Evolutionary conservation across 495 filamentous ascomycete species (phyloP).

Genomic region (Haplographium delicatum): DNA sequence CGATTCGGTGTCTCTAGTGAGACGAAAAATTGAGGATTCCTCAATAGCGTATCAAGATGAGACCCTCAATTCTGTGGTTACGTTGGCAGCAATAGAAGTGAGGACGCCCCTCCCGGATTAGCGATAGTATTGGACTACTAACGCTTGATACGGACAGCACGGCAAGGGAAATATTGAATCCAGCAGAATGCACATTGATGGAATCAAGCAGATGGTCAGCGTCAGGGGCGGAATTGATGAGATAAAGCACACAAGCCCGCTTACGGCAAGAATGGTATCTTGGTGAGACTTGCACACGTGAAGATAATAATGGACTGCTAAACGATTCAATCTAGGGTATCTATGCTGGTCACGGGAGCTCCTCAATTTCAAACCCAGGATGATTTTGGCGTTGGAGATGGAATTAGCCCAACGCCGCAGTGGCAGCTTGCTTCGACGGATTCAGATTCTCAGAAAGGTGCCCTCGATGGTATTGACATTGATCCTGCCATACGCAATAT

Average conservation of each 20-base stretch:
- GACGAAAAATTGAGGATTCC: constrained; percentile 37
- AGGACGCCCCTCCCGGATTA: constrained; percentile 8
- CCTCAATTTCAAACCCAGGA: constrained; percentile 47
- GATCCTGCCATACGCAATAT: constrained; percentile 33
- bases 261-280: constrained; percentile 47
- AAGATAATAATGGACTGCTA: constrained; percentile 3
- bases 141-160: constrained; percentile 26
- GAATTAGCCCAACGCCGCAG: constrained; percentile 38
- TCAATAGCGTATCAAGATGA: constrained; percentile 46
- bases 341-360: constrained; percentile 41
- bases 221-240: constrained; percentile 43
- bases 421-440: constrained; percentile 31
- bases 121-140: background rate
- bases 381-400: constrained; percentile 40
- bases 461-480: constrained; percentile 24
- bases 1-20: constrained; percentile 42
- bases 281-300: constrained; percentile 32
- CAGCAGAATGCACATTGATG: constrained; percentile 45
- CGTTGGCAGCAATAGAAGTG: constrained; percentile 47
- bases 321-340: constrained; percentile 35
- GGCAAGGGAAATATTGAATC: constrained; percentile 43
- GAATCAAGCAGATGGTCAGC: constrained; percentile 39
- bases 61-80: constrained; percentile 50
- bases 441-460: constrained; percentile 3
- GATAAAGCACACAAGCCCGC: constrained; percentile 41